phyloP scores from a whole-genome alignment of 2,329 filamentous ascomycete species.

The Gnomoniopsis smithogilvyi region DNA sequence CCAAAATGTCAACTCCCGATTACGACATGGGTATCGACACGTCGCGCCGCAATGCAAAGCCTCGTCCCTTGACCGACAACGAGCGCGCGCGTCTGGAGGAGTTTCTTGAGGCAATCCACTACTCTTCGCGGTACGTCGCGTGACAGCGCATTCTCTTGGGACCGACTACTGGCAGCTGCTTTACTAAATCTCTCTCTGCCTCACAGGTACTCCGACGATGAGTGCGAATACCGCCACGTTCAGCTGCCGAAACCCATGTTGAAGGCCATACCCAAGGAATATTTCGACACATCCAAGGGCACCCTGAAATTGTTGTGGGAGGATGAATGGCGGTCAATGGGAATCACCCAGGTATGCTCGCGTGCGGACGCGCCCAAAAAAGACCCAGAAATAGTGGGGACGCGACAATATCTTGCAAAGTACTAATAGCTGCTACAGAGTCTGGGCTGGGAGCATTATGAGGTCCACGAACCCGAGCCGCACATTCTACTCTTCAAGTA shows the following conservation, averaged over 20 bases:
- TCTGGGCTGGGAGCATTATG: slow-evolving; percentile 98
- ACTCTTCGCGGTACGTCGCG: slow-evolving; percentile 74
- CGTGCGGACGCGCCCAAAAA: not conserved
- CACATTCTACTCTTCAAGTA: slow-evolving; percentile 99
- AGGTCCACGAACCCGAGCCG: slow-evolving; percentile 97
- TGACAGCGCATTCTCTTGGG: not conserved
- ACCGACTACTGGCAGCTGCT: slow-evolving; percentile 5
- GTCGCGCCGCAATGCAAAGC: slow-evolving; percentile 80
- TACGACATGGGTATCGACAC: slow-evolving; percentile 67
- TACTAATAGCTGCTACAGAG: slow-evolving; percentile 55
- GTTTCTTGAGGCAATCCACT: slow-evolving; percentile 91
- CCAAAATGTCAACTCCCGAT: slow-evolving; percentile 25
- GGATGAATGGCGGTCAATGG: slow-evolving; percentile 95
- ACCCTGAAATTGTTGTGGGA: slow-evolving; percentile 97
- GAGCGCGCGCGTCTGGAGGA: slow-evolving; percentile 86
- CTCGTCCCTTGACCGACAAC: slow-evolving; percentile 73
- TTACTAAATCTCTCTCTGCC: slow-evolving; percentile 18
- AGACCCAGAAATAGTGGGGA: not conserved
- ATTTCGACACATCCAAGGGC: slow-evolving; percentile 84
- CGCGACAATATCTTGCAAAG: not conserved
- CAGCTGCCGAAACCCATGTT: slow-evolving; percentile 98
- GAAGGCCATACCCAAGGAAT: slow-evolving; percentile 92
- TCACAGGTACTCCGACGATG: slow-evolving; percentile 81
- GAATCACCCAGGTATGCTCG: slow-evolving; percentile 82
- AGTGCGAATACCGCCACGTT: slow-evolving; percentile 96